phyloP scores from a whole-genome alignment of 352 stramenopile genomes.

The Pythium aphanidermatum region DNA sequence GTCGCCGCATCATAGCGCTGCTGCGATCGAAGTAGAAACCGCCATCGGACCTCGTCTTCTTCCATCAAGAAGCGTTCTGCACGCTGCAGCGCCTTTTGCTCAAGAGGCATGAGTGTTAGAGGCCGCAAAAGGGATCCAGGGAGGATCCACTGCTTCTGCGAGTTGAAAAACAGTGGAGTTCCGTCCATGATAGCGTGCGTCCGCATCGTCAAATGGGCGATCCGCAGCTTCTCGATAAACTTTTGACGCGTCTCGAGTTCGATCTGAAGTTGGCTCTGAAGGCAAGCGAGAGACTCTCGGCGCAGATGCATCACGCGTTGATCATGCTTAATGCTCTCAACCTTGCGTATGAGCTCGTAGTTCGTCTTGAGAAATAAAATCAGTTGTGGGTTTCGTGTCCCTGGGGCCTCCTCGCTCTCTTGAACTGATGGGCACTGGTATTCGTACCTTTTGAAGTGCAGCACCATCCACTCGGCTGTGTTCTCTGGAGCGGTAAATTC shows the following conservation, averaged over 20 bases:
- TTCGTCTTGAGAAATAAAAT: conserved; percentile 50
- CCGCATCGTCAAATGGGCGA: conserved; percentile 39
- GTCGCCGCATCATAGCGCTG: conserved; percentile 38
- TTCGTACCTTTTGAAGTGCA: conserved; percentile 23
- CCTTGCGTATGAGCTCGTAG: conserved; percentile 48
- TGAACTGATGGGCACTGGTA: too few relatives aligned
- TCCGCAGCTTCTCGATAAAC: conserved; percentile 51
- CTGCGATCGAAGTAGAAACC: conserved; percentile 38
- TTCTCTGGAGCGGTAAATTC: conserved; percentile 32
- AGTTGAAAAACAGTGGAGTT: conserved; percentile 45
- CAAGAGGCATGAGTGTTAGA: conserved; percentile 11
- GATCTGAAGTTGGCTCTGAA: conserved; percentile 17
- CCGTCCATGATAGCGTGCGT: conserved; percentile 66
- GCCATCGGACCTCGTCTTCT: conserved; percentile 51
- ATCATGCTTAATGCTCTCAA: conserved; percentile 38
- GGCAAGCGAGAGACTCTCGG: conserved; percentile 23
- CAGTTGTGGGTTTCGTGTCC: background rate
- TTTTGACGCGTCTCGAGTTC: conserved; percentile 39
- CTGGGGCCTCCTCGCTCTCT: too few relatives aligned
- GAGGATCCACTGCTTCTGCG: conserved; percentile 62
- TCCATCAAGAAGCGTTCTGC: conserved; percentile 65
- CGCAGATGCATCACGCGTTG: conserved; percentile 35
- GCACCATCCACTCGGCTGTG: conserved; percentile 37
- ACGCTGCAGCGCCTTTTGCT: conserved; percentile 42
- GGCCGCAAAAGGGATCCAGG: conserved; percentile 32